Evolutionary conservation across 2,329 filamentous ascomycete species (phyloP).

Genomic region (Phyllosticta citriasiana): DNA sequence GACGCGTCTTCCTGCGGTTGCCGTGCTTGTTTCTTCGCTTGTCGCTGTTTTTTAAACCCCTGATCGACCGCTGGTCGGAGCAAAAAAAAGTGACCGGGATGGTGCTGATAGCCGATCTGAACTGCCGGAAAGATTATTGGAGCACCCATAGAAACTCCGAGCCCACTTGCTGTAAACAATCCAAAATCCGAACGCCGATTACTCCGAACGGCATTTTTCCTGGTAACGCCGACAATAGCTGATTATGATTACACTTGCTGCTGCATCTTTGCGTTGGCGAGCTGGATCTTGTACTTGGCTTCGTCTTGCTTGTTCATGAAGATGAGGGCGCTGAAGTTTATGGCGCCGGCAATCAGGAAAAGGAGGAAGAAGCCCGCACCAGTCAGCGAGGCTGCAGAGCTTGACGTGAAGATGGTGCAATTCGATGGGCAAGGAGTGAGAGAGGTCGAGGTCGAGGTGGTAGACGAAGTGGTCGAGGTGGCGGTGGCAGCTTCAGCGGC

Average conservation of each 20-base stretch:
- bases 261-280: neutral
- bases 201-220: neutral
- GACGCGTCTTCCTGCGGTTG: neutral
- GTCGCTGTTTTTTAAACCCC: neutral
- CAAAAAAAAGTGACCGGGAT: neutral
- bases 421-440: constrained; percentile 3
- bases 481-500: neutral
- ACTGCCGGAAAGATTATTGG: neutral
- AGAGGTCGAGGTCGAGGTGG: neutral
- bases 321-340: neutral
- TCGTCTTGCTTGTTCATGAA: constrained; percentile 1
- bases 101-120: neutral
- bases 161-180: neutral
- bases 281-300: neutral
- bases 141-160: neutral
- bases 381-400: neutral
- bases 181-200: neutral
- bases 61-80: neutral
- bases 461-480: neutral
- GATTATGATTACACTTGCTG: neutral
- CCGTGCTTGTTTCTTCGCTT: neutral
- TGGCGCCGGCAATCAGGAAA: neutral
- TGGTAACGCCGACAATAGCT: neutral
- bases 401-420: constrained; percentile 5
- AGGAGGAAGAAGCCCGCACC: neutral